Base-by-base conservation (phyloP, 192 early-diverging fungal species). In the Entomortierella beljakovae region DNA sequence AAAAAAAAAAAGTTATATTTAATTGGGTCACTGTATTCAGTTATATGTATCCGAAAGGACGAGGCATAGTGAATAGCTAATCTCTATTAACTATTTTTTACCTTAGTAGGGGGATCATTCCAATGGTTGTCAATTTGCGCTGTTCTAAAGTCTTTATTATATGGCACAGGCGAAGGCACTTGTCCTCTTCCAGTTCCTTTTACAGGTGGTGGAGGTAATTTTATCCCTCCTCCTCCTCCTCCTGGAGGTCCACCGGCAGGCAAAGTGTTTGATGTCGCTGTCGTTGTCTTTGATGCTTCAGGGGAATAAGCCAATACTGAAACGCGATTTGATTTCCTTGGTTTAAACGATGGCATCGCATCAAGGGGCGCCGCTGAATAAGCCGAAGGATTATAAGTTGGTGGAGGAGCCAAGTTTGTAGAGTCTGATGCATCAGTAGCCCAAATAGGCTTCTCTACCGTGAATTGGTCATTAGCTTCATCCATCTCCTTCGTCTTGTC, bases 51-150 rank as follows among this genome's bases (percentile, higher is more conserved):
- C n/a, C n/a, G n/a, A n/a, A n/a, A n/a, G n/a, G n/a, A n/a, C n/a
- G n/a, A n/a, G n/a, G n/a, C n/a, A n/a, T n/a, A n/a, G n/a, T n/a
- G n/a, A n/a, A n/a, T n/a, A n/a, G n/a, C n/a, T n/a, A n/a, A n/a
- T n/a, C n/a, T n/a, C n/a, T n/a, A n/a, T n/a, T 11, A 38, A 20
- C 26, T 38, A 9, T 25, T 31, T 50, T 56, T 42, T 70, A 82
- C 85, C 75, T 82, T 73, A 29, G 70, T 83, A 20, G 85, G 85
- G 25, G 85, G 85, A 55, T 86, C 85, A 58, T 86, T 86, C 85
- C 86, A 87, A 68, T 87, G 86, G 49, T 83, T 72, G 4, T 76
- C 82, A 68, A 87, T 85, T 20, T 29, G 74, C 0, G 83, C 86
- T 18, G 71, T 82, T 32, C 83, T 55, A 56, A 87, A 87, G 52